These are phyloP conservation scores for Collybia mongolica DNA, from an alignment of 768 basidiomycete species.

Conservation along the genomic window DNA sequence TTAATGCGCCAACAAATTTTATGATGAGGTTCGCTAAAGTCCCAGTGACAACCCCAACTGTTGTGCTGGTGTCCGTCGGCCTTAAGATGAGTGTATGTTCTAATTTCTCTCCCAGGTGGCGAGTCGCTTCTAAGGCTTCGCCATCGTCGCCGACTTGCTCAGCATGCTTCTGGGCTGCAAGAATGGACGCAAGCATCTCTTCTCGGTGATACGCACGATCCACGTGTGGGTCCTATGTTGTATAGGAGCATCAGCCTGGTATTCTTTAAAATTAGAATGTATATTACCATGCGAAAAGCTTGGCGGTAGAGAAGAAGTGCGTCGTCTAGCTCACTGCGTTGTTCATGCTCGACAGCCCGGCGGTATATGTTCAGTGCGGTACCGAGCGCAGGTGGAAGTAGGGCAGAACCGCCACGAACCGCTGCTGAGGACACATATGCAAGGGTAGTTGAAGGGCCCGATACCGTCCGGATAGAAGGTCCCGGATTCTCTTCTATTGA, in stretches of 20 bases:
- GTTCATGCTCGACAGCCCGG: conserved; percentile 71
- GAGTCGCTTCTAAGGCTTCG: conserved; percentile 10
- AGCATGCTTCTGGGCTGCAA: conserved; percentile 22
- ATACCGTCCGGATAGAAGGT: conserved; percentile 16
- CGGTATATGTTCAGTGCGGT: conserved; percentile 67
- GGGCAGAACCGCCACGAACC: conserved; percentile 17
- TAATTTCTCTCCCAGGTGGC: conserved; percentile 23
- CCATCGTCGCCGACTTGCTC: conserved; percentile 1
- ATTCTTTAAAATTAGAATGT: not conserved
- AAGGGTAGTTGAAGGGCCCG: conserved; percentile 15
- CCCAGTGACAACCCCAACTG: conserved; percentile 28
- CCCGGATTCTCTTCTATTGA: conserved; percentile 7
- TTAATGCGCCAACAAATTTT: conserved; percentile 44
- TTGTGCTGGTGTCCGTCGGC: conserved; percentile 13
- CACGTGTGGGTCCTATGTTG: conserved; percentile 58
- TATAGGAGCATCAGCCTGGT: not conserved
- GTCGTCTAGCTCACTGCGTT: conserved; percentile 69
- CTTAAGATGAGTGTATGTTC: conserved; percentile 25
- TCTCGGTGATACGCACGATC: conserved; percentile 67
- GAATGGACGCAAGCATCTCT: conserved; percentile 43
- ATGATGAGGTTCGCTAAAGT: conserved; percentile 47
- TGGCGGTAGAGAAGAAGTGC: conserved; percentile 76
- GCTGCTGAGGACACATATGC: conserved; percentile 20
- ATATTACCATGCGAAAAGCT: conserved; percentile 64
- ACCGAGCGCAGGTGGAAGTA: conserved; percentile 33